Evolutionary conservation across 768 basidiomycete species (phyloP), one percentile per base, ranked within the genome.

Genomic region (Naganishia antarctica): DNA sequence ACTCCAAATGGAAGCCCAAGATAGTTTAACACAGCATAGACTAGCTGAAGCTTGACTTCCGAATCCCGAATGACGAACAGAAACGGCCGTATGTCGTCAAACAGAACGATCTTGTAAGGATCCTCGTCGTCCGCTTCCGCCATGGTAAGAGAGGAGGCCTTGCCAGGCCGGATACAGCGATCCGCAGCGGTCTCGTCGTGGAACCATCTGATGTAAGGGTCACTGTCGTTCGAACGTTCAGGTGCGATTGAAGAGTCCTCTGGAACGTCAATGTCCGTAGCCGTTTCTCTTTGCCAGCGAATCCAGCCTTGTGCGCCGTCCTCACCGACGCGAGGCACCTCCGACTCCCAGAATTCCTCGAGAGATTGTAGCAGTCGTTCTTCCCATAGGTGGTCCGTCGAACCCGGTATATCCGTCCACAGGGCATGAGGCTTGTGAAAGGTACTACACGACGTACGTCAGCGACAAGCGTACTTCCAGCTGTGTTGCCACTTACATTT

Each of bases 301-400:
- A 13, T 2, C 80, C 80, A 80, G 0, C 79, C 79, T 11, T 25
- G 51, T 0, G 80, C 68, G 1, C 70, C 74, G 1, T 43, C 0
- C 43, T 80, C 79, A 13, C 79, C 80, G 18, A 79, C 70, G 2
- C 78, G 75, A 3, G 79, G 74, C 0, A 63, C 67, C 50, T 79
- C 79, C 1, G 70, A 47, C 47, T 80, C 78, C 80, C 79, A 80
- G 48, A 80, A 81, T 1, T 47, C 12, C 49, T 79, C 78, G 29
- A 79, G 73, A 1, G 69, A 69, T 12, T 61, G 48, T 2, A 77
- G 15, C 0, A 77, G 53, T 1, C 51, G 66, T 2, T 61, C 48
- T 0, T 61, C 48, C 53, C 62, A 25, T 64, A 43, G 26, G n/a
- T 12, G n/a, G 5, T 31, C 28, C 15, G 41, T 16, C 9, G 49